These are phyloP conservation scores for Aspergillus carlsbadensis DNA, from an alignment of 495 filamentous ascomycete genomes.

Conservation along the genomic window DNA sequence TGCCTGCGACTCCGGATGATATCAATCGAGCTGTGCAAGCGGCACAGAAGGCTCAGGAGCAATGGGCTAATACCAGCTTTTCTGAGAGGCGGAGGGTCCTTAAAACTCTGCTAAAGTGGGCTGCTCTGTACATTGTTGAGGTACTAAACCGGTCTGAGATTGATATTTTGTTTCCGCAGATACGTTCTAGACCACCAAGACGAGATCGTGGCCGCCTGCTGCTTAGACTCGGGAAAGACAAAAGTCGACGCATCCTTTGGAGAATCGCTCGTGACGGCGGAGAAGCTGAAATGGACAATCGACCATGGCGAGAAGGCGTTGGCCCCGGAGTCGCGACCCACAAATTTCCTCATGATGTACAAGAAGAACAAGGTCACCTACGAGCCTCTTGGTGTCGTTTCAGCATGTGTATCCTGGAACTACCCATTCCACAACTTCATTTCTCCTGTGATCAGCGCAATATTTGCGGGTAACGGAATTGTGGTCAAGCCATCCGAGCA, in stretches of 20 bases:
- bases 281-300: constrained; percentile 95
- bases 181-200: constrained; percentile 88
- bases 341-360: constrained; percentile 90
- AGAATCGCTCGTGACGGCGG: constrained; percentile 88
- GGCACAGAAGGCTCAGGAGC: constrained; percentile 69
- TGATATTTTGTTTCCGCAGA: constrained; percentile 31
- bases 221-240: constrained; percentile 96
- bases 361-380: constrained; percentile 90
- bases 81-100: constrained; percentile 75
- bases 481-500: constrained; percentile 91
- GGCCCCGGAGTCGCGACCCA: constrained; percentile 66
- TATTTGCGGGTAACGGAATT: constrained; percentile 92
- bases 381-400: constrained; percentile 90
- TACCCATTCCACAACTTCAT: constrained; percentile 95
- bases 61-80: constrained; percentile 82
- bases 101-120: constrained; percentile 73
- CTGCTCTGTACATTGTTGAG: not conserved
- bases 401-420: constrained; percentile 95
- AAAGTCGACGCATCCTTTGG: constrained; percentile 90
- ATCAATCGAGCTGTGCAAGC: constrained; percentile 78
- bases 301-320: constrained; percentile 85
- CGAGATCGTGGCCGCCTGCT: constrained; percentile 78
- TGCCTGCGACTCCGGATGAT: constrained; percentile 71
- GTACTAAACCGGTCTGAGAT: not conserved
- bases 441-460: constrained; percentile 81